Percentiles rank a stretch among this genome's conserved stretches.
These are phyloP conservation scores for Macrotyloma uniflorum DNA, from an alignment of 306 rosid species.

Conservation along the genomic window DNA sequence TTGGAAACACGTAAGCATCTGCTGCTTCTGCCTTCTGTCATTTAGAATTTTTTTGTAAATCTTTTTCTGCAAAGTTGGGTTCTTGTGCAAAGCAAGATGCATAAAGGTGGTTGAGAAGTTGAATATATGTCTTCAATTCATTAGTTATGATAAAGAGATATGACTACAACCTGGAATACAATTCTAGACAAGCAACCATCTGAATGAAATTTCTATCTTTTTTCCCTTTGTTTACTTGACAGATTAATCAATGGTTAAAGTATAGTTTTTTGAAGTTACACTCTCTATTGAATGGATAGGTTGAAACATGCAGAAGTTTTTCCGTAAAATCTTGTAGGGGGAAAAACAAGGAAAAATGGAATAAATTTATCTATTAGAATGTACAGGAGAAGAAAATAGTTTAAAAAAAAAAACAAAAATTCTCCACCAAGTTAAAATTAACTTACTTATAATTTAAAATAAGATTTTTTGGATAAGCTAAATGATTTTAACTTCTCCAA, in stretches of 20 bases:
- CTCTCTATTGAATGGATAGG: not conserved
- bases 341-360: not conserved
- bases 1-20: constrained; percentile 83
- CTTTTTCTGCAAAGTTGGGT: not conserved
- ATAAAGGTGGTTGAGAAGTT: constrained; percentile 2
- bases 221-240: constrained; percentile 2
- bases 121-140: not conserved
- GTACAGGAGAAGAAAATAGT: not conserved
- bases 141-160: not conserved
- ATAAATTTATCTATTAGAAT: not conserved
- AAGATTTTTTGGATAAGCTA: not conserved
- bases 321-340: too few species aligned
- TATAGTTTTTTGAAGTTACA: not conserved
- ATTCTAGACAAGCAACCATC: constrained; percentile 8
- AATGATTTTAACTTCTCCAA: too few species aligned
- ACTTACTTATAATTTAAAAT: too few species aligned
- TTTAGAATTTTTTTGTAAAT: not conserved
- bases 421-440: too few species aligned
- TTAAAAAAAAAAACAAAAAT: too few species aligned
- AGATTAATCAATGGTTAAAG: not conserved
- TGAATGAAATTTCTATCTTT: constrained; percentile 19
- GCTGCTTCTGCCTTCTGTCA: not conserved
- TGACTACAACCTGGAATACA: not conserved
- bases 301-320: not conserved
- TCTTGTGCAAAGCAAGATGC: not conserved